Evolutionary conservation across 1,284 basidiomycete species (phyloP).

Genomic region (Sphaerobolus stellatus): DNA sequence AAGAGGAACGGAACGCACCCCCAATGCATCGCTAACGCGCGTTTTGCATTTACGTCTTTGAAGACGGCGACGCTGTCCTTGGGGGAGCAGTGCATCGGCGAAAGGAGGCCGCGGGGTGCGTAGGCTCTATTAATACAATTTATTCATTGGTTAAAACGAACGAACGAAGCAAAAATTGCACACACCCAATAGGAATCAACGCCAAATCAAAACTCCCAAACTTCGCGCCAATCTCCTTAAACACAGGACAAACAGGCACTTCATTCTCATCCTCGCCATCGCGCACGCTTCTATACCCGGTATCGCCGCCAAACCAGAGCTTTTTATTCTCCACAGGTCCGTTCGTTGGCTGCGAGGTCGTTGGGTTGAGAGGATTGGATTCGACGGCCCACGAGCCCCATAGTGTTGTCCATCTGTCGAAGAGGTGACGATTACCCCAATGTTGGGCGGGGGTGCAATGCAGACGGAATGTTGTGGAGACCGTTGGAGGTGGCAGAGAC

Average conservation of each 20-base stretch:
- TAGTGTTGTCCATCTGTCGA: constrained; percentile 53
- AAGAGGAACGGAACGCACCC: constrained; percentile 41
- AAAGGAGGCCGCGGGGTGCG: constrained; percentile 55
- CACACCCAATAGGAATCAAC: constrained; percentile 65
- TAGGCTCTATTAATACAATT: constrained; percentile 51
- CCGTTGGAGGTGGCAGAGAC: neutral
- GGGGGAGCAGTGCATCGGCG: constrained; percentile 58
- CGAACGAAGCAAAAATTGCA: too few species aligned
- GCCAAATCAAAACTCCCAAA: constrained; percentile 63
- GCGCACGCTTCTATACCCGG: constrained; percentile 53
- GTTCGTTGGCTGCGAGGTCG: neutral
- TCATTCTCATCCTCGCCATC: constrained; percentile 47
- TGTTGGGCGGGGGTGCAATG: constrained; percentile 56
- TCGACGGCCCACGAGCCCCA: constrained; percentile 64
- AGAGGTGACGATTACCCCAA: constrained; percentile 46
- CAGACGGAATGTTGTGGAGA: constrained; percentile 25
- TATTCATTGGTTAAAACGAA: constrained; percentile 20
- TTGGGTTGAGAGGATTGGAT: neutral
- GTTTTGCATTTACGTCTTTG: constrained; percentile 55
- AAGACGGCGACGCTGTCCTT: constrained; percentile 65
- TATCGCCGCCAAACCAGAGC: constrained; percentile 72
- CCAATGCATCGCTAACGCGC: constrained; percentile 71
- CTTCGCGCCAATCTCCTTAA: constrained; percentile 61
- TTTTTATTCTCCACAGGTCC: constrained; percentile 30
- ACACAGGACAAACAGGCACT: constrained; percentile 63